Evolutionary conservation across 345 rosid species (phyloP).

Genomic region (Psidium friedrichsthalianum): DNA sequence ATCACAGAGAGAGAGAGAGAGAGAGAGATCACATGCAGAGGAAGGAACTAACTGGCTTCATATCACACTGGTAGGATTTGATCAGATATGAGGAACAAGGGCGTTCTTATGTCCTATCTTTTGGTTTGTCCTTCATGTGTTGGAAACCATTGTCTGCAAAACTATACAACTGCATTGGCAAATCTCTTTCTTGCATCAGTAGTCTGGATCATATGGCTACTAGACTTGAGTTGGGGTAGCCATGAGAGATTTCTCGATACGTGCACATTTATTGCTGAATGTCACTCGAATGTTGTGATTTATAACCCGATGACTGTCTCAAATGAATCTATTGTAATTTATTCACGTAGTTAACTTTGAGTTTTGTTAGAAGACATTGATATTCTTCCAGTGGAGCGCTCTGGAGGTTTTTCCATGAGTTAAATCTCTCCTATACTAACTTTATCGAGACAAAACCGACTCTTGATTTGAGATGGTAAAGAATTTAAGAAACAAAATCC

Average conservation of each 20-base stretch:
- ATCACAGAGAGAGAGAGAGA: not conserved
- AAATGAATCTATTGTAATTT: not conserved
- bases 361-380: too few relatives aligned
- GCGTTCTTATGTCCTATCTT: not conserved
- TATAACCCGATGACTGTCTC: not conserved
- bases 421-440: not conserved
- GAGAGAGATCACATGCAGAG: not conserved
- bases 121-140: not conserved
- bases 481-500: not conserved
- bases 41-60: not conserved
- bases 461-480: not conserved
- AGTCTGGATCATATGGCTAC: not conserved
- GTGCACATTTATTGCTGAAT: not conserved
- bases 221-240: not conserved
- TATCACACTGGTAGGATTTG: not conserved
- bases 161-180: not conserved
- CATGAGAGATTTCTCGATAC: not conserved
- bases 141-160: not conserved
- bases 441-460: not conserved
- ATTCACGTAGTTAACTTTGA: not conserved
- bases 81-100: not conserved
- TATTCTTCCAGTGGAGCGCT: not conserved
- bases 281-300: not conserved
- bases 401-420: fast-evolving
- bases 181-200: not conserved